Conservation (phyloP, 495 filamentous ascomycete genomes). For the Hypoxylon crocopeplum region DNA sequence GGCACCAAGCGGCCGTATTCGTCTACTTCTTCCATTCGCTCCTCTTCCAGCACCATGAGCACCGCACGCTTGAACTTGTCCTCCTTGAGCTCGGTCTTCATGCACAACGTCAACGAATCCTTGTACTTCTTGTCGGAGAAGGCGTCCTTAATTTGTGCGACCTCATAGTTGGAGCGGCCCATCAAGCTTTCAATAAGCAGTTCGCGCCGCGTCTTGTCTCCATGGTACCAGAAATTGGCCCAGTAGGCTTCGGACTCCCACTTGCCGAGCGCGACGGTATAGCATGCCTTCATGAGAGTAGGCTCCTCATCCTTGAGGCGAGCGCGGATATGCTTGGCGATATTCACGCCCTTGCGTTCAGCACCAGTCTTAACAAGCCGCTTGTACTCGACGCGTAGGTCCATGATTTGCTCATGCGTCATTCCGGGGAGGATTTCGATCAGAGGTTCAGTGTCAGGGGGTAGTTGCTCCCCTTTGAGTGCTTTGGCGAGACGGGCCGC, state of each 20-base stretch:
- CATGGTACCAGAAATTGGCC: slow-evolving; percentile 99
- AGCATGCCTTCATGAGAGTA: slow-evolving; percentile 83
- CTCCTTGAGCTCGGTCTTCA: slow-evolving; percentile 88
- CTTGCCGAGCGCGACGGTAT: slow-evolving; percentile 85
- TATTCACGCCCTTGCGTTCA: slow-evolving; percentile 84
- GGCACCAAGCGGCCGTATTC: slow-evolving; percentile 48
- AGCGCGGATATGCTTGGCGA: slow-evolving; percentile 93
- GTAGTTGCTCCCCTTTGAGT: slow-evolving; percentile 69
- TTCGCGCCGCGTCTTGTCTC: slow-evolving; percentile 80
- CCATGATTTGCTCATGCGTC: slow-evolving; percentile 82
- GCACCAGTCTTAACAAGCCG: slow-evolving; percentile 74
- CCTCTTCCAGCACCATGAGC: slow-evolving; percentile 81
- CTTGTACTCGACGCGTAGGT: slow-evolving; percentile 88
- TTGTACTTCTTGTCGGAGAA: slow-evolving; percentile 92
- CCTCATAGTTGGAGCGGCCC: slow-evolving; percentile 85
- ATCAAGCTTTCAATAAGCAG: slow-evolving; percentile 92
- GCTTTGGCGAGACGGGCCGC: slow-evolving; percentile 77
- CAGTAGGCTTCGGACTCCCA: slow-evolving; percentile 97
- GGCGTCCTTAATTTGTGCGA: slow-evolving; percentile 87
- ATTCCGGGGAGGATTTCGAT: slow-evolving; percentile 85
- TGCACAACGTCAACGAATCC: slow-evolving; percentile 82
- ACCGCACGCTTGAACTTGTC: slow-evolving; percentile 94
- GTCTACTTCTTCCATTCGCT: slow-evolving; percentile 78
- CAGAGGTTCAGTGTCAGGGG: slow-evolving; percentile 71
- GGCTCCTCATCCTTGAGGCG: slow-evolving; percentile 70